Evolutionary conservation across 2,329 filamentous ascomycete species (phyloP).

Genomic region (Remersonia thermophila): DNA sequence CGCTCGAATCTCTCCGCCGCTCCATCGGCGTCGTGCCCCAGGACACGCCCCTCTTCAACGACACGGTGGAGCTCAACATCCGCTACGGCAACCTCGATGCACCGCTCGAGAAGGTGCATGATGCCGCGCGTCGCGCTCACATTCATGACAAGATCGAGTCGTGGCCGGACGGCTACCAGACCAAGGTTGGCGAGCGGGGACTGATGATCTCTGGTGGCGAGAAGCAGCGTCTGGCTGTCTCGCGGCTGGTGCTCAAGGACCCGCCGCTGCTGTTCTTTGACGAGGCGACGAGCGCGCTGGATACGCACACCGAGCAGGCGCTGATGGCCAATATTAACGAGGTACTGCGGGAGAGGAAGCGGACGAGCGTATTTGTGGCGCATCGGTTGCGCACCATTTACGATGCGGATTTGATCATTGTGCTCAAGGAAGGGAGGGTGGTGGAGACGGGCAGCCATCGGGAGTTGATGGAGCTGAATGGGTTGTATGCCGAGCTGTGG

Average conservation of each 20-base stretch:
- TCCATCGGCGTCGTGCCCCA: slow-evolving; percentile 93
- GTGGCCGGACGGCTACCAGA: slow-evolving; percentile 82
- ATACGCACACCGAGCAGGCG: slow-evolving; percentile 87
- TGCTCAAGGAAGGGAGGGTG: slow-evolving; percentile 72
- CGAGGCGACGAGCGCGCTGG: slow-evolving; percentile 82
- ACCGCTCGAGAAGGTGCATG: slow-evolving; percentile 56
- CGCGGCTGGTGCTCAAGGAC: slow-evolving; percentile 74
- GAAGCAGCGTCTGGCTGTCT: slow-evolving; percentile 81
- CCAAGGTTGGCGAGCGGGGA: slow-evolving; percentile 83
- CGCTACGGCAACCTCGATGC: slow-evolving; percentile 78
- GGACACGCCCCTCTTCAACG: slow-evolving; percentile 94
- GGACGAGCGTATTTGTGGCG: slow-evolving; percentile 89
- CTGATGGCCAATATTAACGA: slow-evolving; percentile 86
- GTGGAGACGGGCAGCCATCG: slow-evolving; percentile 80
- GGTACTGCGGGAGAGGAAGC: slow-evolving; percentile 73
- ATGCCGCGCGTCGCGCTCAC: slow-evolving; percentile 68
- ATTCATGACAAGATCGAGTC: slow-evolving; percentile 70
- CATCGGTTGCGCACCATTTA: slow-evolving; percentile 86
- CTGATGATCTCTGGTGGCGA: slow-evolving; percentile 96
- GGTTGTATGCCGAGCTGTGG: slow-evolving; percentile 84
- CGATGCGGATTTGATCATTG: slow-evolving; percentile 85
- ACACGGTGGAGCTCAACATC: slow-evolving; percentile 92
- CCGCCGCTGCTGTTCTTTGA: slow-evolving; percentile 88
- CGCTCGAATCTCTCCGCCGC: slow-evolving; percentile 67
- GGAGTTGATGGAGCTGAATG: slow-evolving; percentile 63